Evolutionary conservation across 1,284 basidiomycete genomes (phyloP), one percentile per base, ranked within the genome.

Genomic region (Tilletia caries): DNA sequence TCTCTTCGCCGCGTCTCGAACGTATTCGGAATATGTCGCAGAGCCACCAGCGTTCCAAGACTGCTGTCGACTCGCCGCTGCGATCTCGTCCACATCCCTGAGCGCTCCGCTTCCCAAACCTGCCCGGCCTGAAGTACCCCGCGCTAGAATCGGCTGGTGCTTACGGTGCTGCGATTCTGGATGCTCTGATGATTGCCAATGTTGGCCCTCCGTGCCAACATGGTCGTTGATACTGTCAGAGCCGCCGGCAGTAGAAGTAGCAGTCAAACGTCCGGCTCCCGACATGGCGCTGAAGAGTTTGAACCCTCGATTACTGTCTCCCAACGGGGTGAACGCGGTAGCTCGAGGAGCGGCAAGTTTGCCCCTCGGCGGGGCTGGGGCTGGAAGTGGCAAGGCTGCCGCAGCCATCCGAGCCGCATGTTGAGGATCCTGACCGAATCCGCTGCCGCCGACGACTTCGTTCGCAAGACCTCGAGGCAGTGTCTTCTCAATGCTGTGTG

Each of bases 401-500:
- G 58, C 27, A n/a, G 58, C 58, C 33, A 62, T 25, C 8, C 58
- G 58, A 20, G 32, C 20, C 6, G 58, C 58, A 13, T 62, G 33
- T 34, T 62, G 32, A 20, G 58, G 58, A 23, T 62, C 32, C 4
- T 20, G 10, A 3, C 32, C 29, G n/a, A 10, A 20, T n/a, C 27
- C 32, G n/a, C 32, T 18, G 50, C 23, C n/a, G 52, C 52, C 52
- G 6, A 27, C 52, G 6, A 62, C 29, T 29, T 62, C 58, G 58
- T 29, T 20, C 10, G 23, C 32, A 6, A n/a, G 29, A 23, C 20
- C 32, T 20, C 58, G 58, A 62, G 58, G 58, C 18, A 62, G 58
- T 15, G 58, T 62, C 58, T 62, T 62, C 32, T 62, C 58, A 29
- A 62, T 62, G 58, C 58, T 62, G 32, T 33, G 33, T 25, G 58